Base-by-base conservation (phyloP, 164 flowering plant genomes). In the Amborella trichopoda region DNA sequence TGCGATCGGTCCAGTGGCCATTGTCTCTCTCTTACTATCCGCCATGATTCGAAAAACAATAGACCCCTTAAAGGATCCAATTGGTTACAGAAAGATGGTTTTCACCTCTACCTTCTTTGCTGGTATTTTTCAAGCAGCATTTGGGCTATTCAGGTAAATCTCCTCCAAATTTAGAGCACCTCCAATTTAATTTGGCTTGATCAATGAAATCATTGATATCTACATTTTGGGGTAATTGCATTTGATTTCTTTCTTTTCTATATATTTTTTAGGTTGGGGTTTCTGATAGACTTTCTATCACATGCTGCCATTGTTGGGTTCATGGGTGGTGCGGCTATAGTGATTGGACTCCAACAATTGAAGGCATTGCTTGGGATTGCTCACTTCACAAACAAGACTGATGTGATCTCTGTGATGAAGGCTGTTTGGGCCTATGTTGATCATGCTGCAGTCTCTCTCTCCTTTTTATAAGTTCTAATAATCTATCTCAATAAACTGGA, bases 291-390 rank as follows among this genome's bases (percentile, higher is more conserved):
- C 63, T 78, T 81, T 56, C 76, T 88, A 16, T 88, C 96, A 26
- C 96, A 88, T 67, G 94, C 96, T 65, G 86, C 83, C 13, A 63
- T 80, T 47, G 94, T 88, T 45, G 96, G 91, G 43, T 88, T 88
- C 70, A 83, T 81, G 91, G 96, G 70, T 1, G 96, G 96, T 13
- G 96, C 96, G 41, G 96, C 96, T 54, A 80, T 88, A 28, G 62
- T 81, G 8, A 88, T 87, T 37, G 94, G 87, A 10, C 81, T 83
- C 26, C 96, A 83, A 50, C 96, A 88, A 34, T 67, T 88, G 5
- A 88, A 79, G 54, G 91, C 91, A 10, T 62, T 83, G 19, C 68
- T 88, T 22, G 96, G 86, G 5, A 65, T 83, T 43, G 50, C 28
- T 25, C 76, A 80, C 33, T 81, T 81, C 63, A 79, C 96, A 18